phyloP scores from a whole-genome alignment of 1,284 basidiomycete genomes.

The Cronartium quercuum region DNA sequence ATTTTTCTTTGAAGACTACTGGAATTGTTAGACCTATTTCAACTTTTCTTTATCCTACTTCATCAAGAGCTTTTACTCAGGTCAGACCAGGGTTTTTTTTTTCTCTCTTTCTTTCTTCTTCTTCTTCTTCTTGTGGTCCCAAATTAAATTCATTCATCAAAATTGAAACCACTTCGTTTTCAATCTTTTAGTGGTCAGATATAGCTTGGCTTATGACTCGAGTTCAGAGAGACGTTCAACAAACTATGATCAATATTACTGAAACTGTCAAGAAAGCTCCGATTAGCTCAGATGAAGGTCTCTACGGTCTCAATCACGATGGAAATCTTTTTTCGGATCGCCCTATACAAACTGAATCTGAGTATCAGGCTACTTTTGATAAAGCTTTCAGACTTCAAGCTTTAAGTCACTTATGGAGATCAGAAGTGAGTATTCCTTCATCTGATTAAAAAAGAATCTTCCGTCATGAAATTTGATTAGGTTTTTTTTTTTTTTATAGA shows the following conservation, averaged over 20 bases:
- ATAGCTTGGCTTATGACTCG: constrained; percentile 15
- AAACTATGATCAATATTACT: constrained; percentile 21
- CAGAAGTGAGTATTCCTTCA: constrained; percentile 11
- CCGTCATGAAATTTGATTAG: background rate
- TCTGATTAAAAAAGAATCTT: background rate
- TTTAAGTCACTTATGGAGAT: constrained; percentile 30
- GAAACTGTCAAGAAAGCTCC: constrained; percentile 13
- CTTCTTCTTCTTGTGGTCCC: no score
- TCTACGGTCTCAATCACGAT: constrained; percentile 31
- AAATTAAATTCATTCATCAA: background rate
- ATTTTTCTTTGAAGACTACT: constrained; percentile 17
- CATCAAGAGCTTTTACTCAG: constrained; percentile 30
- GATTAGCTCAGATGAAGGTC: constrained; percentile 26
- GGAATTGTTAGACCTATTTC: constrained; percentile 33
- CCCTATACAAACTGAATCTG: constrained; percentile 7
- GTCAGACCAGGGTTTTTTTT: constrained; percentile 1
- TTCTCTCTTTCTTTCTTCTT: background rate
- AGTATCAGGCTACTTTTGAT: constrained; percentile 23
- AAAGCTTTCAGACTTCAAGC: constrained; percentile 35
- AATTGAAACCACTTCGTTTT: background rate
- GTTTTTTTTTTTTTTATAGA: background rate
- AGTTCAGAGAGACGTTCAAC: constrained; percentile 26
- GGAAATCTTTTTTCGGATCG: constrained; percentile 22
- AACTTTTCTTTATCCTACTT: constrained; percentile 22
- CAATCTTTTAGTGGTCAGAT: constrained; percentile 18